These are phyloP conservation scores for Brettanomyces sp. DNA, from an alignment of 805 yeast species.

Conservation along the genomic window DNA sequence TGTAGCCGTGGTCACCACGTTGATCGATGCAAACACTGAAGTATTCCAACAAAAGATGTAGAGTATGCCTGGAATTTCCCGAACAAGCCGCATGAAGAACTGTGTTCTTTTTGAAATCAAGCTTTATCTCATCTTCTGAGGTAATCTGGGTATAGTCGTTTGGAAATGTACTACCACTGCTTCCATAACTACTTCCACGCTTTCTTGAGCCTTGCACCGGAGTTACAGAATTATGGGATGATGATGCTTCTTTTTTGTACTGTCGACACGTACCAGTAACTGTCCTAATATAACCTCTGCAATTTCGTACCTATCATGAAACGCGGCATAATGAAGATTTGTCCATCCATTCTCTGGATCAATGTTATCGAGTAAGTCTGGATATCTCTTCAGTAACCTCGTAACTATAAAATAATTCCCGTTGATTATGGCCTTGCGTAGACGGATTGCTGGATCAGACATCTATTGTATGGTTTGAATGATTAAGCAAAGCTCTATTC, in stretches of 20 bases:
- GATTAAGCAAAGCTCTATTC: too few relatives aligned
- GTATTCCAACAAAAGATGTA: slow-evolving; percentile 64
- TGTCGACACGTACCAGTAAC: slow-evolving; percentile 5
- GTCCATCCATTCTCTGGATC: slow-evolving; percentile 76
- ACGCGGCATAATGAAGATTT: slow-evolving; percentile 73
- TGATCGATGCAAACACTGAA: slow-evolving; percentile 40
- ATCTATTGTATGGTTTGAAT: slow-evolving; percentile 19
- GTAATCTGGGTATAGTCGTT: slow-evolving; percentile 20
- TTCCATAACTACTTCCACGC: slow-evolving; percentile 1
- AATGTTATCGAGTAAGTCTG: slow-evolving; percentile 58
- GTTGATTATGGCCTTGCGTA: slow-evolving; percentile 56
- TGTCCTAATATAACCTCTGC: slow-evolving; percentile 17
- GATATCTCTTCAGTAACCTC: slow-evolving; percentile 57
- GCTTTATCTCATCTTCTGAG: slow-evolving; percentile 25
- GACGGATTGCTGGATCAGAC: slow-evolving; percentile 54
- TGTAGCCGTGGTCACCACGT: slow-evolving; percentile 37
- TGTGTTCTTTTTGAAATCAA: slow-evolving; percentile 48
- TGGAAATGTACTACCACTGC: slow-evolving; percentile 5
- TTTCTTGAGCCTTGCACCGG: background rate
- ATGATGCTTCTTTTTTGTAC: slow-evolving; percentile 5
- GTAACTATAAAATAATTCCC: slow-evolving; percentile 58
- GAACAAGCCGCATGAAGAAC: slow-evolving; percentile 63
- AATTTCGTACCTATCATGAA: slow-evolving; percentile 58
- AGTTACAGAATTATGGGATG: background rate
- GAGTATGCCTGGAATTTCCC: slow-evolving; percentile 48